These are phyloP conservation scores for Purshia tridentata DNA, from an alignment of 306 rosid genomes.

Conservation along the genomic window DNA sequence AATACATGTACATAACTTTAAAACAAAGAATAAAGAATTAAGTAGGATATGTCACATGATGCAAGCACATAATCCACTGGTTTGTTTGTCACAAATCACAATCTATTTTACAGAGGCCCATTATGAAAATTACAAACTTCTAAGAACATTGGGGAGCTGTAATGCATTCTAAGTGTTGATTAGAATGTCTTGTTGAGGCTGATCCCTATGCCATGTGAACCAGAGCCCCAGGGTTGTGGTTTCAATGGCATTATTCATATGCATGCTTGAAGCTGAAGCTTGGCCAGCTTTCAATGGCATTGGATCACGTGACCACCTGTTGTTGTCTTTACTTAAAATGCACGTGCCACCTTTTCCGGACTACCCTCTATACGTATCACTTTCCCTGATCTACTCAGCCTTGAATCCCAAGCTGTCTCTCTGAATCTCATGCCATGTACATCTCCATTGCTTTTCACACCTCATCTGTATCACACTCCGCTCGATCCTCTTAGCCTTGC, in stretches of 20 bases:
- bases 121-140: background rate
- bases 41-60: background rate
- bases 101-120: background rate
- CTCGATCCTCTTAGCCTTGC: constrained; percentile 26
- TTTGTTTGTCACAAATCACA: constrained; percentile 4
- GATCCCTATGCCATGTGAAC: constrained; percentile 26
- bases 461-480: constrained; percentile 10
- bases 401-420: constrained; percentile 40
- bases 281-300: constrained; percentile 22
- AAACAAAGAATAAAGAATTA: background rate
- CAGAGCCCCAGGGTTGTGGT: background rate
- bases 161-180: background rate
- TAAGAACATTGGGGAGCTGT: background rate
- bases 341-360: constrained; percentile 41
- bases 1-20: background rate
- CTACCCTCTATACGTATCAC: background rate
- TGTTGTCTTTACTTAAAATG: constrained; percentile 47
- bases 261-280: constrained; percentile 29
- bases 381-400: constrained; percentile 22
- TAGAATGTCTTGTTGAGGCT: constrained; percentile 26
- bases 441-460: background rate
- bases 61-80: background rate
- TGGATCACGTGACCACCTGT: constrained; percentile 47
- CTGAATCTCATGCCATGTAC: constrained; percentile 12
- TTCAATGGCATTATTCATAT: background rate